These are phyloP conservation scores for Blastosporella zonata DNA, from an alignment of 1,284 basidiomycete genomes.

Conservation along the genomic window DNA sequence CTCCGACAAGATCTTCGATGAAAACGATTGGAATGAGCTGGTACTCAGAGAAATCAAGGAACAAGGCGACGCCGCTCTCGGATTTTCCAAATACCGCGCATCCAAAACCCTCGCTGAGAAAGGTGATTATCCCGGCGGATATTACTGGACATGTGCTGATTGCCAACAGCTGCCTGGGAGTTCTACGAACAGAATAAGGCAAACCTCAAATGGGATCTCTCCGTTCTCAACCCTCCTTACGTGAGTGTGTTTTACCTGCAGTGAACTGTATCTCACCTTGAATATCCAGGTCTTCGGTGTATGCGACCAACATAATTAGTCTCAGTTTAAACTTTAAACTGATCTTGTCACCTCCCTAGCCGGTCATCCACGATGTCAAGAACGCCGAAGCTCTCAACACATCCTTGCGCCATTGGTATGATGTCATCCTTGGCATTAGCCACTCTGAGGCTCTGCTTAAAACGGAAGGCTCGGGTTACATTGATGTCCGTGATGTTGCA, in stretches of 20 bases:
- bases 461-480: conserved; percentile 21
- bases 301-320: conserved; percentile 4
- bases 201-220: conserved; percentile 40
- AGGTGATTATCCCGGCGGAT: conserved; percentile 25
- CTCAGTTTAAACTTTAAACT: not conserved
- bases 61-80: conserved; percentile 38
- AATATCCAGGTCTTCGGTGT: conserved; percentile 34
- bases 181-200: conserved; percentile 36
- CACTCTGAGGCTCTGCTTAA: conserved; percentile 20
- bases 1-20: conserved; percentile 31
- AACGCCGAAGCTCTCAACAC: conserved; percentile 18
- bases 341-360: conserved; percentile 19
- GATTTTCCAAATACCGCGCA: conserved; percentile 35
- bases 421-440: conserved; percentile 24
- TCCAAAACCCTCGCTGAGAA: conserved; percentile 48
- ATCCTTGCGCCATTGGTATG: conserved; percentile 24
- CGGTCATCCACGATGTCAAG: conserved; percentile 23
- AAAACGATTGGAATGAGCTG: conserved; percentile 61
- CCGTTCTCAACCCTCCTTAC: conserved; percentile 41
- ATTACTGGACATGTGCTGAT: not conserved
- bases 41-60: conserved; percentile 42
- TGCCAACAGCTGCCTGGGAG: conserved; percentile 41
- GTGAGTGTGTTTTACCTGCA: conserved; percentile 24
- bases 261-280: not conserved
- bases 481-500: conserved; percentile 31